Evolutionary conservation across 2,329 filamentous ascomycete species (phyloP), one percentile per base, ranked within the genome.

Genomic region (Neopestalotiopsis rosae): DNA sequence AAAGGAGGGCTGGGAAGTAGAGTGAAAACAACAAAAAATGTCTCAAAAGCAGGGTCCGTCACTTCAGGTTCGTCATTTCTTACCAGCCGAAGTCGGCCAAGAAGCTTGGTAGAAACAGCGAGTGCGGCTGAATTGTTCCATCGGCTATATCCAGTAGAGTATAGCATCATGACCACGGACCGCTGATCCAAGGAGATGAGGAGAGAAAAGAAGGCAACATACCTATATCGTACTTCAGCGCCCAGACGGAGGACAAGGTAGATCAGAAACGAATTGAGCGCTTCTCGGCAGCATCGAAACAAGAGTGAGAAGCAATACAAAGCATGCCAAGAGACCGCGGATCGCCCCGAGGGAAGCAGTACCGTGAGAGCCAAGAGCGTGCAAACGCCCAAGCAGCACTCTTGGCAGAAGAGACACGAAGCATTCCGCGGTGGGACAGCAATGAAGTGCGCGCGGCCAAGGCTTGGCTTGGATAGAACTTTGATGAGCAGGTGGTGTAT

Each of bases 21-120:
- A 38, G 20, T 17, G n/a, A 59, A 59, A 34, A 30, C 24, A 59
- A 62, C 34, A 49, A 52, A 64, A 64, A 64, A 64, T 64, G 61
- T 64, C 61, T 45, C 61, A 64, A 64, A 20, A 20, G 61, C 61
- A 64, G 10, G 42, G 30, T 13, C 32, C 30, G 34, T 42, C 12
- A n/a, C 34, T 38, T 62, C 59, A 52, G 38, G n/a, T 38, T 64
- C 61, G 40, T 64, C 61, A 28, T 14, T 12, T 38, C 1, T 28
- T 40, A 17, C 24, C 61, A 28, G 61, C 61, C 61, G 61, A 64
- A 64, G 61, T 64, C 61, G 61, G 61, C 61, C 61, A 64, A 64
- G 61, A 64, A 49, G 32, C 32, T 24, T 34, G 32, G 28, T 34
- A 17, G 32, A 62, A 40, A 38, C 28, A 59, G 45, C 57, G 30